Base-by-base conservation (phyloP, 2,329 filamentous ascomycete species). In the Monilinia aucupariae region DNA sequence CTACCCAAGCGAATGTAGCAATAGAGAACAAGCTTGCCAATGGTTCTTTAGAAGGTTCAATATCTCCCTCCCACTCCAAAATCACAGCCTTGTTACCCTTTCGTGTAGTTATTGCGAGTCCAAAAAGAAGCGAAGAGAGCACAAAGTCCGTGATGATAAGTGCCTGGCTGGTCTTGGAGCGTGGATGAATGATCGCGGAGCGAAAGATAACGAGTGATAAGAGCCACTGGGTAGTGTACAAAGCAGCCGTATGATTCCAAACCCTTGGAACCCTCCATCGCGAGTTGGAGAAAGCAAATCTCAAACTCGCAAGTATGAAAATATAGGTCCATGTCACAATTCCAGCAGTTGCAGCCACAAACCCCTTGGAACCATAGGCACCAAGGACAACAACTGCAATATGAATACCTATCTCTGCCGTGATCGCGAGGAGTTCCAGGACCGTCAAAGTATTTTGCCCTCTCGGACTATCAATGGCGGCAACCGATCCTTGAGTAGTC, bases 21-120 rank as follows among this genome's bases (percentile, higher is more conserved):
- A 96, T 80, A 2, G 94, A 97, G 66, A 97, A 85, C 8, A 97
- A 77, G 74, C 93, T 97, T 1, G 94, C 92, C 45, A 91, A 81
- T 8, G 92, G 91, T 74, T 99, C 92, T 66, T 84, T 86, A 3
- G 92, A 93, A 25, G 94, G 94, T 71, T 93, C 85, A 59, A 99
- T 84, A 39, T 88, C 89, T 65, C 90, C 91, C 75, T 97, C 92
- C 80, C 92, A 92, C 75, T 96, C 91, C 71, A 97, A 75, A 52
- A 92, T 77, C 15, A 99, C 90, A 3, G 89, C 86, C 76, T 91
- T 94, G 76, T 97, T 97, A 51, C 94, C 94, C 77, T 92, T 94
- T 67, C 94, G 86, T 66, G 91, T 96, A 59, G 87, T 89, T 63
- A 96, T 76, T 50, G 91, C 85, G 73, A 97, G 87, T 52, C 84